Conservation (phyloP, 257 asterid genomes). For the Nicotiana tabacum region DNA sequence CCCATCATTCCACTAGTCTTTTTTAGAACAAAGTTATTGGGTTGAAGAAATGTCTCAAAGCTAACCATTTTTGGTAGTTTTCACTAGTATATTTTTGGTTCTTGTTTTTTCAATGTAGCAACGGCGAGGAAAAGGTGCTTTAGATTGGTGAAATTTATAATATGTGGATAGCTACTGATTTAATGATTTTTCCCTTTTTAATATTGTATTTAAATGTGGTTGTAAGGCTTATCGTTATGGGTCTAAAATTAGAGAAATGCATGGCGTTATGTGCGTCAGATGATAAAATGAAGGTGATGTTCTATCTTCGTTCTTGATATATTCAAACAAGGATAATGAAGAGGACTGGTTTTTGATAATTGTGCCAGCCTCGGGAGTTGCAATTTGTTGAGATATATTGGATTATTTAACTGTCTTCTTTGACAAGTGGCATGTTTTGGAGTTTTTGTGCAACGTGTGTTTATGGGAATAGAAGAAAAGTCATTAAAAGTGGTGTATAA, state of each 20-base stretch:
- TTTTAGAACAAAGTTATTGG: constrained; percentile 22
- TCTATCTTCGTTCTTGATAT: not conserved
- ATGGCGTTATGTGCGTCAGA: constrained; percentile 42
- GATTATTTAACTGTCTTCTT: not conserved
- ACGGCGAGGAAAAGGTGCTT: not conserved
- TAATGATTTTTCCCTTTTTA: not conserved
- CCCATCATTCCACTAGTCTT: constrained; percentile 20
- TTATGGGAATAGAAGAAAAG: not conserved
- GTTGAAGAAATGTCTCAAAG: constrained; percentile 38
- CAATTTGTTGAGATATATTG: not conserved
- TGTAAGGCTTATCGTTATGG: constrained; percentile 11
- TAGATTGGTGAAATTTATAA: constrained; percentile 4
- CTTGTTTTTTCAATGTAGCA: not conserved
- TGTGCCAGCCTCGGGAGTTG: constrained; percentile 47
- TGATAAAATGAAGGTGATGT: not conserved
- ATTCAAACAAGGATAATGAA: constrained; percentile 15
- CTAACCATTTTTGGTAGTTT: constrained; percentile 43
- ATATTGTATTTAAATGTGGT: not conserved
- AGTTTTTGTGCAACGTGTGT: not conserved
- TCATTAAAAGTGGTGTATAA: not conserved
- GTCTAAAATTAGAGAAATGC: constrained; percentile 16
- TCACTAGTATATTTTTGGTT: not conserved
- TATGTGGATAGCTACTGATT: constrained; percentile 26
- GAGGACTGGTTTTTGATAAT: constrained; percentile 12
- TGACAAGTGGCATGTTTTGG: not conserved